Evolutionary conservation across 2,329 filamentous ascomycete genomes (phyloP).

Genomic region (Trichoderma guizhouense): DNA sequence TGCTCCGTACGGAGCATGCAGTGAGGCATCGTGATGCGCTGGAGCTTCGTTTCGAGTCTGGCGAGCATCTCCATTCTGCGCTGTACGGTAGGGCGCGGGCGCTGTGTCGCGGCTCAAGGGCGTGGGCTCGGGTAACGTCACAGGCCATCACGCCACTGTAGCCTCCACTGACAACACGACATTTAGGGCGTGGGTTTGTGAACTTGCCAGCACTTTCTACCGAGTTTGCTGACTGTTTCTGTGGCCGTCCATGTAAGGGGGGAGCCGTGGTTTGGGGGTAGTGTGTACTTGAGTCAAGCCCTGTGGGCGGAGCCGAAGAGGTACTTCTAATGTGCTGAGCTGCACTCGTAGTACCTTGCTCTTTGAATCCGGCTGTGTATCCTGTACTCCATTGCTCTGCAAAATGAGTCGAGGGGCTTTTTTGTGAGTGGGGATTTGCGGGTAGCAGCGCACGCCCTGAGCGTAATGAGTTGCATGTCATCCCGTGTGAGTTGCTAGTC

Average conservation of each 20-base stretch:
- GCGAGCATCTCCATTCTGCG: not conserved
- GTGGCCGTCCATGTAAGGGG: not conserved
- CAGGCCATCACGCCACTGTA: slow-evolving; percentile 18
- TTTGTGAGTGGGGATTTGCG: not conserved
- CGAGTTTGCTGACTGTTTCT: not conserved
- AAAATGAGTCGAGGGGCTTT: not conserved
- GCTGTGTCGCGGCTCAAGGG: not conserved
- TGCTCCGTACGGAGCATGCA: not conserved
- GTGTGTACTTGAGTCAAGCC: not conserved
- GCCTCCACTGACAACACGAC: slow-evolving; percentile 16
- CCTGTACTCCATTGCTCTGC: not conserved
- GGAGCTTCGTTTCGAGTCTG: not conserved
- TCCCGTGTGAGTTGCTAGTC: not conserved
- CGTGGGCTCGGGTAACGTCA: slow-evolving; percentile 7
- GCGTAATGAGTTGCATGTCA: not conserved
- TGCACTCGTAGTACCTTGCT: not conserved
- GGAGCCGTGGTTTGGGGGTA: not conserved
- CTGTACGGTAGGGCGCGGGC: not conserved
- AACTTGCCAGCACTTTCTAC: not conserved
- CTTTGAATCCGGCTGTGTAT: not conserved
- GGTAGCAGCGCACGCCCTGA: not conserved
- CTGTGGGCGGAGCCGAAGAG: not conserved
- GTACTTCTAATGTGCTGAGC: not conserved
- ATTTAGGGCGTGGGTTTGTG: slow-evolving; percentile 8
- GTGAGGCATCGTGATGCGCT: not conserved